Evolutionary conservation across 192 early-diverging fungal species (phyloP).

Genomic region (Coemansia aciculifera): DNA sequence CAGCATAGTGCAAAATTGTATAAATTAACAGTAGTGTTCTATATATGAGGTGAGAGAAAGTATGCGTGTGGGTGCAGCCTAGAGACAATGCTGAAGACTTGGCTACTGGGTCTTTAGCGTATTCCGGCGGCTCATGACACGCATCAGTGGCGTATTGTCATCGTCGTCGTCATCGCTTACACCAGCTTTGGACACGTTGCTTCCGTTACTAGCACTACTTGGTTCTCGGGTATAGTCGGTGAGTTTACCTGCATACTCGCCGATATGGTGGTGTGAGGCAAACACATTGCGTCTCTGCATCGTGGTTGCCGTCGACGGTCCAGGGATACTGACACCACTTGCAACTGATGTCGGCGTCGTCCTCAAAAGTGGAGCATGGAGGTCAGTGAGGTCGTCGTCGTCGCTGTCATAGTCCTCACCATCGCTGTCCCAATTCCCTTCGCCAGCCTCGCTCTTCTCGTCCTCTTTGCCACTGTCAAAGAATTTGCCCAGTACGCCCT

Average conservation of each 20-base stretch:
- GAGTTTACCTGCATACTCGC: constrained; percentile 24
- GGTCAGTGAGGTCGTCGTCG: constrained; percentile 34
- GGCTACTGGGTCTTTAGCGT: constrained; percentile 14
- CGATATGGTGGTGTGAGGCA: constrained; percentile 13
- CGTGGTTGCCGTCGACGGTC: constrained; percentile 10
- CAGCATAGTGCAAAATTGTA: not conserved
- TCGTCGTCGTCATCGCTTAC: constrained; percentile 22
- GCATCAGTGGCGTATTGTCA: constrained; percentile 49
- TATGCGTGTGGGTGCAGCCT: not conserved
- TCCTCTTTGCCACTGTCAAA: constrained; percentile 51
- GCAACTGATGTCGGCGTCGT: constrained; percentile 14
- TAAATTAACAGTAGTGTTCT: not conserved
- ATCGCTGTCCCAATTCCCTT: constrained; percentile 41
- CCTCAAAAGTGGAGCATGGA: constrained; percentile 13
- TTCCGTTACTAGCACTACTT: not conserved
- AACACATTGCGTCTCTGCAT: constrained; percentile 47
- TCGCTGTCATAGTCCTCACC: constrained; percentile 48
- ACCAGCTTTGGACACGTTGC: not conserved
- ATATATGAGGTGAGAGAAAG: no score
- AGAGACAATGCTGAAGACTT: not conserved
- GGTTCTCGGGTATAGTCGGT: constrained; percentile 27
- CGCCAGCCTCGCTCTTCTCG: constrained; percentile 46
- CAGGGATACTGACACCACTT: constrained; percentile 21
- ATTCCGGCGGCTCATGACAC: constrained; percentile 13
- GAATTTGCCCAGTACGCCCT: constrained; percentile 8